These are phyloP conservation scores for Linum tenue DNA, from an alignment of 345 rosid genomes.

Conservation along the genomic window DNA sequence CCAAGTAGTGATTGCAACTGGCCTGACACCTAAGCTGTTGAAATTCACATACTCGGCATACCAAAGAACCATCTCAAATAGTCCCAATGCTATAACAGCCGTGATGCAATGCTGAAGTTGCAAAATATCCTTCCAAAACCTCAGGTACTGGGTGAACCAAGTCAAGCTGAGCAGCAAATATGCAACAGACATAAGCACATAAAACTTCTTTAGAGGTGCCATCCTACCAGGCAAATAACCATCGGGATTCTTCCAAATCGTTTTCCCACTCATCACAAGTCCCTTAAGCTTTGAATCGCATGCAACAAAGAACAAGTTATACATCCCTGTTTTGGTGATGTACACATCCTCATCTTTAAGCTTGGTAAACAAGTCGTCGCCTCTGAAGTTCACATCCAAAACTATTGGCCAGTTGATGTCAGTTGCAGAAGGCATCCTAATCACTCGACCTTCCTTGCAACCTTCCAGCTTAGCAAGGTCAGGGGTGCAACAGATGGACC, in stretches of 20 bases:
- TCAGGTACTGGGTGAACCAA: constrained; percentile 76
- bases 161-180: constrained; percentile 54
- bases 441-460: constrained; percentile 88
- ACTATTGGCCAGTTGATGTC: constrained; percentile 72
- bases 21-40: constrained; percentile 68
- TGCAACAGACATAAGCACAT: constrained; percentile 59
- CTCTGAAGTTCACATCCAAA: constrained; percentile 51
- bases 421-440: constrained; percentile 67
- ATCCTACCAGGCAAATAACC: constrained; percentile 96
- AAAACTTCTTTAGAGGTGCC: constrained; percentile 88
- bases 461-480: constrained; percentile 96
- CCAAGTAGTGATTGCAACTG: constrained; percentile 70
- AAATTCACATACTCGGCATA: constrained; percentile 72
- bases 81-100: constrained; percentile 60
- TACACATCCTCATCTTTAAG: constrained; percentile 38
- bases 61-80: constrained; percentile 93
- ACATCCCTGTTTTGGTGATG: constrained; percentile 75
- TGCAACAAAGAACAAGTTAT: constrained; percentile 73
- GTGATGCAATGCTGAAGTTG: constrained; percentile 91
- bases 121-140: constrained; percentile 74
- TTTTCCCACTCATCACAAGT: constrained; percentile 72
- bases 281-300: constrained; percentile 87
- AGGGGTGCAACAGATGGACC: constrained; percentile 92
- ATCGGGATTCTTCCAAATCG: constrained; percentile 84
- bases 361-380: constrained; percentile 31